These are phyloP conservation scores for Yamadazyma triangularis DNA, from an alignment of 1,139 yeast species.

Conservation along the genomic window DNA sequence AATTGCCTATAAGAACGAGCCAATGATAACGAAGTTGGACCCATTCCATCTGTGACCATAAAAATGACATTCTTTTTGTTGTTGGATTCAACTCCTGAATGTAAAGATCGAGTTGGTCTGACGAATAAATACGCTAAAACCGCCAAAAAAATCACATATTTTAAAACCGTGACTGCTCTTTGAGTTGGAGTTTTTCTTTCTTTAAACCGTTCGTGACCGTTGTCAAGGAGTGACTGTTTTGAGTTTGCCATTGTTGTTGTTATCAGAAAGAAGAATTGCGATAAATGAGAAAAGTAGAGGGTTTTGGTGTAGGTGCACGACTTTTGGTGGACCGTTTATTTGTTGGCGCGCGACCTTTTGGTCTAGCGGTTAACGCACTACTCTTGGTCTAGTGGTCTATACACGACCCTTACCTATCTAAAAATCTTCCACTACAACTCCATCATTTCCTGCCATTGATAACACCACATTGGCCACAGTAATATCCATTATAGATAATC, in stretches of 20 bases:
- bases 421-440: neutral
- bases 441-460: neutral
- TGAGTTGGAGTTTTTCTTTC: no score
- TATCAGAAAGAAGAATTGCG: no score
- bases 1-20: constrained; percentile 68
- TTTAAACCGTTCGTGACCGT: no score
- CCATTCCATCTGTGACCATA: constrained; percentile 90
- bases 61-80: constrained; percentile 56
- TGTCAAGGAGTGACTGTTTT: neutral
- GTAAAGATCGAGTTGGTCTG: neutral
- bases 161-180: constrained; percentile 4
- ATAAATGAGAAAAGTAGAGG: no score
- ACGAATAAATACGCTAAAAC: neutral
- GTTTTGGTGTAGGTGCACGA: no score
- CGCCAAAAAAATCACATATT: neutral
- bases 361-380: no score
- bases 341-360: no score
- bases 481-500: constrained; percentile 59
- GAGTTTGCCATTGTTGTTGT: neutral
- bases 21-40: constrained; percentile 75
- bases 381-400: no score
- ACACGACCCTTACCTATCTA: no score
- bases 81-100: neutral
- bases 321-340: no score
- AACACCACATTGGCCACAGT: constrained; percentile 25